phyloP scores from a whole-genome alignment of 306 rosid species.

The Rosa persica region DNA sequence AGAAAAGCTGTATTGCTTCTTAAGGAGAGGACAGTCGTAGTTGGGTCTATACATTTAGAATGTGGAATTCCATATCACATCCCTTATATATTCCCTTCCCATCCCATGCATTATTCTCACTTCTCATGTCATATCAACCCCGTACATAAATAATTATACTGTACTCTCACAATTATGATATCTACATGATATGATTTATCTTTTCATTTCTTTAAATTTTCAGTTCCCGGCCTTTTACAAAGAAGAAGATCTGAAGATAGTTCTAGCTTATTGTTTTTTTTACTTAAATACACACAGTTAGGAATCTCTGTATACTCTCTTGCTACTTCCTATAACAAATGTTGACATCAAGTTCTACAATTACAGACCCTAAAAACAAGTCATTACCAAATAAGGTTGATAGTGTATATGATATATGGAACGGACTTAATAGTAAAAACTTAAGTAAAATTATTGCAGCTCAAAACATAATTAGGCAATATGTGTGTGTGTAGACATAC shows the following conservation, averaged over 20 bases:
- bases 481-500: no score
- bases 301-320: no score
- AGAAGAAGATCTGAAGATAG: background rate
- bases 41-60: constrained; percentile 48
- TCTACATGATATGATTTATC: background rate
- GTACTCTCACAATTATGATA: background rate
- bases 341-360: no score
- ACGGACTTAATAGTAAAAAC: no score
- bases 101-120: constrained; percentile 38
- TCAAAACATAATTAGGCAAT: no score
- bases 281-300: background rate
- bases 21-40: constrained; percentile 57
- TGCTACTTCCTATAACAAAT: no score
- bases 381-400: no score
- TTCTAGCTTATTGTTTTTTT: background rate
- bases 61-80: constrained; percentile 46
- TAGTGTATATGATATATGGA: no score
- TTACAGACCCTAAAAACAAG: no score
- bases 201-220: background rate
- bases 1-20: constrained; percentile 49
- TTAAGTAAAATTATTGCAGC: no score
- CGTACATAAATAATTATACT: background rate
- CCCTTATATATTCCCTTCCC: constrained; percentile 18
- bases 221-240: background rate
- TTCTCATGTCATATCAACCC: constrained; percentile 40